A percentile compares a stretch with the other conserved stretches of the same genome.
phyloP scores from a whole-genome alignment of 164 flowering plant genomes.

The Sedum album region DNA sequence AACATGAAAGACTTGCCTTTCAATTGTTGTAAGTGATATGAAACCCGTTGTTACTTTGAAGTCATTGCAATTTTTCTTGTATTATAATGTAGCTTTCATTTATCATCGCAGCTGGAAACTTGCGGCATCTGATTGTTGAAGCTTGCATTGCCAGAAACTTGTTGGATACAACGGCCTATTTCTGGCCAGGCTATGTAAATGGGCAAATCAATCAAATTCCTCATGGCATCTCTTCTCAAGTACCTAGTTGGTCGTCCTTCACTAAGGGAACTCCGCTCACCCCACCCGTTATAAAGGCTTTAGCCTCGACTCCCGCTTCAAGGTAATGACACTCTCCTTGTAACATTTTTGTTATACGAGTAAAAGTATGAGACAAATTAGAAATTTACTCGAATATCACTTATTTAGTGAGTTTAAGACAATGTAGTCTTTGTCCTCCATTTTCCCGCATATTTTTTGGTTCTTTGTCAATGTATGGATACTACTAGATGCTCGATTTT shows the following conservation, averaged over 20 bases:
- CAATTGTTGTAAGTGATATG: constrained; percentile 56
- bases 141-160: constrained; percentile 89
- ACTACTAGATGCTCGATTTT: constrained; percentile 47
- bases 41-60: background rate
- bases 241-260: constrained; percentile 83
- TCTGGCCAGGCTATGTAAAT: constrained; percentile 92
- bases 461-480: constrained; percentile 44
- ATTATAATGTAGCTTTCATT: background rate
- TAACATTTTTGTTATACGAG: constrained; percentile 40
- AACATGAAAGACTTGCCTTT: constrained; percentile 67
- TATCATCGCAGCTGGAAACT: constrained; percentile 75
- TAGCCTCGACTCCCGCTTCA: constrained; percentile 87
- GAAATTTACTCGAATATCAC: too few relatives aligned
- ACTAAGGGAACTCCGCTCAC: constrained; percentile 79
- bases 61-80: background rate
- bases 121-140: constrained; percentile 92
- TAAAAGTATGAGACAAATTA: constrained; percentile 8
- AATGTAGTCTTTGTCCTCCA: background rate
- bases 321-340: constrained; percentile 46
- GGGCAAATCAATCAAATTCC: constrained; percentile 71
- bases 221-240: constrained; percentile 53
- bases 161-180: constrained; percentile 83
- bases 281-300: constrained; percentile 54
- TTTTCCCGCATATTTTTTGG: constrained; percentile 24
- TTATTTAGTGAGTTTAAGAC: background rate